Base-by-base conservation (phyloP, 345 rosid genomes). In the Clausena lansium region DNA sequence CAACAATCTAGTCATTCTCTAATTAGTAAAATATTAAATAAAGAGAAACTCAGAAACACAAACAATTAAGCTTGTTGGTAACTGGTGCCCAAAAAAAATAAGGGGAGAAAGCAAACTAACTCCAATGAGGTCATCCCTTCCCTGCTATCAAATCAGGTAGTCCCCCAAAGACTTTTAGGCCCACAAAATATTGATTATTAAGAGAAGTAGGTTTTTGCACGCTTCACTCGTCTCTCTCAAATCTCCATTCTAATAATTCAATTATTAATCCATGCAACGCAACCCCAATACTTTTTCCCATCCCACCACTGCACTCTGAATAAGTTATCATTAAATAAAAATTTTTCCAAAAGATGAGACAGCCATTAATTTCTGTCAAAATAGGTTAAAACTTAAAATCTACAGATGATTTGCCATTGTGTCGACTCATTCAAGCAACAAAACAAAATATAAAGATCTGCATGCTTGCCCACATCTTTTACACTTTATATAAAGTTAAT, bases 361-460 rank as follows among this genome's bases (percentile, higher is more conserved):
- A 24, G 20, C 33, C 52, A n/a, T 5, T 47, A 47, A 41, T 41
- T 45, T 47, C 25, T 36, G 15, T n/a, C 5, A 36, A 13, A 38
- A 25, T 67, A 6, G 39, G 67, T 63, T 6, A 33, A 63, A 32
- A 32, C 11, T 6, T 63, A 63, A 64, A 64, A 17, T 9, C 2
- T 33, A 19, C 39, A 2, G 35, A 14, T 69, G 58, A 36, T 65
- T 65, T 35, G 70, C 28, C 70, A 65, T 74, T 62, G 67, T 74
- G 77, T 74, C 77, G 68, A 19, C 39, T 27, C 36, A 6, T 24
- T 27, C 41, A 17, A 19, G 59, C 22, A 74, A 74, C 9, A 74
- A 73, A 74, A 61, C 77, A 74, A 74, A 74, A 60, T 24, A 39
- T 9, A 14, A 60, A 47, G 76, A 73, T 60, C 55, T 28, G 39